Base-by-base conservation (phyloP, 441 rosid genomes). In the Erysimum pusillum region DNA sequence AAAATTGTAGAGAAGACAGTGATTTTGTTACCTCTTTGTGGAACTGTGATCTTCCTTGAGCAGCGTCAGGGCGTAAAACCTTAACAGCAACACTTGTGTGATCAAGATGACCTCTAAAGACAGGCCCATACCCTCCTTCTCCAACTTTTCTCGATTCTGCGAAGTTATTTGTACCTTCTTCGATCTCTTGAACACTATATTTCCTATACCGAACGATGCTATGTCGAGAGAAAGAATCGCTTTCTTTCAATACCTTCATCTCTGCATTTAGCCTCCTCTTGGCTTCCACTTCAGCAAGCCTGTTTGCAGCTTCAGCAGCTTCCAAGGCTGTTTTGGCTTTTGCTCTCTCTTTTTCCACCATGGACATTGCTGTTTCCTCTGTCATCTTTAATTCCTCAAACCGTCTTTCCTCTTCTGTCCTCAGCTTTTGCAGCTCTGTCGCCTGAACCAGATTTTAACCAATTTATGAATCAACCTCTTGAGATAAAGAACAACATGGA, bases 91-190 rank as follows among this genome's bases (percentile, higher is more conserved):
- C 87, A 2, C 85, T 73, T 13, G 93, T 89, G 71, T 89, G 89
- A 74, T 87, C 91, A 46, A 89, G 89, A 76, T 85, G 71, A 70
- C 93, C 86, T 76, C 82, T 83, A 41, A 41, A 89, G 13, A 89
- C 93, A 4, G 93, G 93, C 4, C 93, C 93, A 45, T 89, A 89
- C 3, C 93, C 93, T 79, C 93, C 93, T 84, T 89, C 93, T 9
- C 93, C 93, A 4, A 89, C 82, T 82, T 87, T 89, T 54, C 70
- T 82, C 6, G 84, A 71, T 0, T 60, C 67, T 4, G 84, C 64
- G 5, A 89, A 89, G 76, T 51, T 63, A n/a, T 49, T 64, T 5
- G 93, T 87, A 4, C 75, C 93, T 54, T 70, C 71, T 81, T 89
- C 90, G 53, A 89, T 82, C 46, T 87, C 91, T 57, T 87, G 88